Base-by-base conservation (phyloP, 257 asterid genomes). In the Gentiana macrophylla region DNA sequence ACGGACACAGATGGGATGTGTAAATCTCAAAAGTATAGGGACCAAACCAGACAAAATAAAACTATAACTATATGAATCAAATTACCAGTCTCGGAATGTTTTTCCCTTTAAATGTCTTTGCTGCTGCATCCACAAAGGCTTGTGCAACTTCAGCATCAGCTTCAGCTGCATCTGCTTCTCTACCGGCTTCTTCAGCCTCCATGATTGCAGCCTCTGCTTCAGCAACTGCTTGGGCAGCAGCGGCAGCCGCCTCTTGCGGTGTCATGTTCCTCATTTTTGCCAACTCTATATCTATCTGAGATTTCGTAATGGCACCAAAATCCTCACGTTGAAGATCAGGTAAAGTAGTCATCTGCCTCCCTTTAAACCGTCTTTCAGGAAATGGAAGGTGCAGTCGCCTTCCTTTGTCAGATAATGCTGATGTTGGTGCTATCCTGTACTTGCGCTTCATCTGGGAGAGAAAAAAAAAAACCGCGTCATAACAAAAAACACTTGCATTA, bases 121-220 rank as follows among this genome's bases (percentile, higher is more conserved):
- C 49, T 24, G 97, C 91, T 57, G 95, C 97, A 63, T 89, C 93
- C 47, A 95, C 97, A 72, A 86, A 86, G 55, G 94, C 94, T 73
- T 77, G 86, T 49, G 97, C 95, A 11, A 94, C 94, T 69, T 86
- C 97, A 8, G 97, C 97, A 66, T 86, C 94, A 61, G 95, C 89
- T 69, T 89, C 97, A 4, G 94, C 95, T 45, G 85, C 94, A 72
- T 86, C 95, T 63, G 95, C 97, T 63, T 80, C 94, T 53, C 76
- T 82, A 53, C 94, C 94, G 8, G 97, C 95, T 76, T 80, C 94
- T 73, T 80, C 95, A 64, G 97, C 97, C 67, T 89, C 97, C 43
- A 88, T 95, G 79, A 89, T 75, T 52, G 97, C 94, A 67, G 84
- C 88, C 71, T 89, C 97, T 37, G 97, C 97, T 67, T 86, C 97